Evolutionary conservation across 768 basidiomycete genomes (phyloP).

Genomic region (Leccinum rimulosum): DNA sequence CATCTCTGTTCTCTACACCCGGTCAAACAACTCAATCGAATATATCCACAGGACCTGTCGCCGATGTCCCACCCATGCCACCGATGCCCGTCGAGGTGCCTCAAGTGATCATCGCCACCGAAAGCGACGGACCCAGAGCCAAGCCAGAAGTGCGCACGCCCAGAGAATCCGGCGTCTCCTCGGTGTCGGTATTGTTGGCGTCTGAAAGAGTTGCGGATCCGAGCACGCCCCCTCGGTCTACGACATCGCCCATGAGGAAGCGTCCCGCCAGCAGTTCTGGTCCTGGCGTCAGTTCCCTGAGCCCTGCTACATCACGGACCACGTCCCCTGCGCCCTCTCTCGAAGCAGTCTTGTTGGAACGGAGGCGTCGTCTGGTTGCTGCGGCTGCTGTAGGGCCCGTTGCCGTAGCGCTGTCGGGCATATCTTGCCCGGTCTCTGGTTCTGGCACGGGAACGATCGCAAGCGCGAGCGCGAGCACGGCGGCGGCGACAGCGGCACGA

Average conservation of each 20-base stretch:
- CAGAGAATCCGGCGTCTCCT: neutral
- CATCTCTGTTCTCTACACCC: slow-evolving; percentile 5
- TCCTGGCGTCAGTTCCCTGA: slow-evolving; percentile 10
- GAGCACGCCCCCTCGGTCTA: neutral
- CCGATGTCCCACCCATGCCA: neutral
- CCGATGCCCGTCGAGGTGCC: neutral
- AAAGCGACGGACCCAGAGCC: slow-evolving; percentile 3
- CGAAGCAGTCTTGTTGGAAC: slow-evolving; percentile 65
- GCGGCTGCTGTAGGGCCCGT: slow-evolving; percentile 13
- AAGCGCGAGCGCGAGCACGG: neutral
- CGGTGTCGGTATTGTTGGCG: neutral
- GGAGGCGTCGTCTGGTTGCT: slow-evolving; percentile 51
- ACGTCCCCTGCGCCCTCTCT: slow-evolving; percentile 55
- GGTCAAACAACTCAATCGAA: slow-evolving; percentile 1
- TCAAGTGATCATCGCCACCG: neutral
- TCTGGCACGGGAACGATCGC: neutral
- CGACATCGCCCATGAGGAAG: slow-evolving; percentile 12
- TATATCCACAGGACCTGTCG: neutral
- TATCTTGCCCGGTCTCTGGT: neutral
- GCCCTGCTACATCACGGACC: slow-evolving; percentile 30
- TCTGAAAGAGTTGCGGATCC: neutral
- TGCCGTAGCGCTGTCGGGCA: neutral
- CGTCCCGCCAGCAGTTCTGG: slow-evolving; percentile 14
- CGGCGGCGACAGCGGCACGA: slow-evolving; percentile 3
- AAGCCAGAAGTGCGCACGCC: neutral